These are phyloP conservation scores for Cystofilobasidium macerans DNA, from an alignment of 768 basidiomycete species.

Conservation along the genomic window DNA sequence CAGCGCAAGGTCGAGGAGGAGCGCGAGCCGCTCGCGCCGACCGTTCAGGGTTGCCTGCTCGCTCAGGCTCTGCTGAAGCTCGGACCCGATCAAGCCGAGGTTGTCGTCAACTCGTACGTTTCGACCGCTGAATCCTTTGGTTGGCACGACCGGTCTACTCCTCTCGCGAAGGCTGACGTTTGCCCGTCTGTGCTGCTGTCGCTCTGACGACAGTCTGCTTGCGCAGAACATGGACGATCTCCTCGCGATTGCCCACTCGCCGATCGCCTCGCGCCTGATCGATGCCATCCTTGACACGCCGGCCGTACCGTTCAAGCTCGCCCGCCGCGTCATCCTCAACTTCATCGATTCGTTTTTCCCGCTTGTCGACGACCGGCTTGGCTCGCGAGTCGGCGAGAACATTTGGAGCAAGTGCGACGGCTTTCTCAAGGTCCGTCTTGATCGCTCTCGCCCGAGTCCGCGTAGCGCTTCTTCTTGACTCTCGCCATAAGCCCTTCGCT, in stretches of 20 bases:
- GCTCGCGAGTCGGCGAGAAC: conserved; percentile 79
- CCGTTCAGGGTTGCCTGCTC: conserved; percentile 72
- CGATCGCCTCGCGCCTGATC: conserved; percentile 64
- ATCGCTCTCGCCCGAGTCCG: conserved; percentile 11
- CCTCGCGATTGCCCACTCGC: conserved; percentile 51
- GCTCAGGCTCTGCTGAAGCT: conserved; percentile 71
- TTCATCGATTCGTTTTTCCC: conserved; percentile 66
- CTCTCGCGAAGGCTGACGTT: no score
- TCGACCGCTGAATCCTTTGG: background rate
- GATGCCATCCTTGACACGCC: conserved; percentile 61
- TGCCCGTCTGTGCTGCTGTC: no score
- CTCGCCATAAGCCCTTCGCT: no score
- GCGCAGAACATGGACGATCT: conserved; percentile 43
- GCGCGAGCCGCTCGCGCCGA: conserved; percentile 48
- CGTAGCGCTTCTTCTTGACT: background rate
- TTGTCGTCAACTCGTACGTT: conserved; percentile 58
- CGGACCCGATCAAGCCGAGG: conserved; percentile 45
- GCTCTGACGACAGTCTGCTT: background rate
- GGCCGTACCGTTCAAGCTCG: conserved; percentile 43
- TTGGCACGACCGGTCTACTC: no score
- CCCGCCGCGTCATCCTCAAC: conserved; percentile 50
- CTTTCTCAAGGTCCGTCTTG: conserved; percentile 66
- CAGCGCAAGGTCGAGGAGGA: conserved; percentile 31
- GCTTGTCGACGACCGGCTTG: conserved; percentile 80
- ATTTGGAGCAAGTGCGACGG: conserved; percentile 87